A percentile compares a stretch with the other conserved stretches of the same genome.
phyloP scores from a whole-genome alignment of 2,329 filamentous ascomycete species.

The Emmonsia crescens region DNA sequence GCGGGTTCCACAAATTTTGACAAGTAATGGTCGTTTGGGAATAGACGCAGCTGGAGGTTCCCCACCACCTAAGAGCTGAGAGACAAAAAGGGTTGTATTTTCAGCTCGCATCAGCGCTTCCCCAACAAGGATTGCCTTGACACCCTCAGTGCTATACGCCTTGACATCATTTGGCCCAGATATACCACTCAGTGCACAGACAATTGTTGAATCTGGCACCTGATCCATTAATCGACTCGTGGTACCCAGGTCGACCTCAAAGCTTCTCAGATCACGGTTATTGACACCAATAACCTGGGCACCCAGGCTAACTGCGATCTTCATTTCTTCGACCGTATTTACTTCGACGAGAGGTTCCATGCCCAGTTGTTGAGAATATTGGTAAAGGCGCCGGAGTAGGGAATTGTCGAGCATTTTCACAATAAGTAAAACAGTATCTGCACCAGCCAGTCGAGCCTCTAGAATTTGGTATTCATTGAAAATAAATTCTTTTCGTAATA shows the following conservation, averaged over 20 bases:
- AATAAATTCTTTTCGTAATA: constrained; percentile 91
- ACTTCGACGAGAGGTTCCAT: constrained; percentile 99
- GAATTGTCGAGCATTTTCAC: constrained; percentile 90
- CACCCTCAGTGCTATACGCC: constrained; percentile 76
- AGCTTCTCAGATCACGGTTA: constrained; percentile 91
- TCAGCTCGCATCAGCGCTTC: constrained; percentile 91
- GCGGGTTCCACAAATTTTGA: constrained; percentile 93
- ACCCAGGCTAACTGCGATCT: constrained; percentile 71
- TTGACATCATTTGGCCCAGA: constrained; percentile 78
- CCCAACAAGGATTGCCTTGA: constrained; percentile 86
- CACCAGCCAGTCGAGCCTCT: constrained; percentile 82
- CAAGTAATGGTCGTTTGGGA: constrained; percentile 44
- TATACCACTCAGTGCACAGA: constrained; percentile 92
- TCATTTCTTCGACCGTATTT: constrained; percentile 89
- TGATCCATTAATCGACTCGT: constrained; percentile 79
- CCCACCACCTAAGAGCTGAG: constrained; percentile 59
- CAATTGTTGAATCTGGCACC: constrained; percentile 73
- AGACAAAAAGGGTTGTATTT: constrained; percentile 73
- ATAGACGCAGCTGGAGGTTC: constrained; percentile 15
- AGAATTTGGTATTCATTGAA: constrained; percentile 98
- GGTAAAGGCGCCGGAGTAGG: constrained; percentile 66
- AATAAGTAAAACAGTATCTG: constrained; percentile 88
- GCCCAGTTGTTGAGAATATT: constrained; percentile 76
- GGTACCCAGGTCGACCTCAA: constrained; percentile 90
- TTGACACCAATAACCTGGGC: constrained; percentile 93